phyloP scores from a whole-genome alignment of 2,329 filamentous ascomycete species.

The Camillea tinctor region DNA sequence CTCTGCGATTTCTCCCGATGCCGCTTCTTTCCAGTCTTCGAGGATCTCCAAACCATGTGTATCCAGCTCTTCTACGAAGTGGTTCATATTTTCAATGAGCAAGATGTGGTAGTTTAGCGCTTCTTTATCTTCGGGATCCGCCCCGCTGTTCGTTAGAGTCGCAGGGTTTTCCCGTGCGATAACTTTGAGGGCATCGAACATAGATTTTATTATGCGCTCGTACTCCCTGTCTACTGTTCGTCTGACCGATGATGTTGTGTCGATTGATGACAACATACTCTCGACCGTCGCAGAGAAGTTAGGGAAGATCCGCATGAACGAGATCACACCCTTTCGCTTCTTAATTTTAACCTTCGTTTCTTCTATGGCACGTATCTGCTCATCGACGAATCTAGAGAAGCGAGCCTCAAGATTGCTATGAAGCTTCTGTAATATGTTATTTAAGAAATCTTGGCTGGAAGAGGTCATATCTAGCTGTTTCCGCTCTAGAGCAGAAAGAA shows the following conservation, averaged over 20 bases:
- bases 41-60: conserved; percentile 71
- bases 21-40: conserved; percentile 78
- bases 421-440: conserved; percentile 74
- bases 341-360: conserved; percentile 99
- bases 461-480: conserved; percentile 78
- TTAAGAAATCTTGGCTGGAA: conserved; percentile 89
- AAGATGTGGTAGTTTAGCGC: conserved; percentile 96
- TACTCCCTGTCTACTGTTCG: conserved; percentile 84
- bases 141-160: conserved; percentile 43
- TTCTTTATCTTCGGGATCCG: conserved; percentile 84
- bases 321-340: conserved; percentile 95
- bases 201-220: conserved; percentile 82
- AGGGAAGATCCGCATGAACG: conserved; percentile 92
- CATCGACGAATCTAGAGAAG: conserved; percentile 88
- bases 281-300: conserved; percentile 80
- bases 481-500: conserved; percentile 77
- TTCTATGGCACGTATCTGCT: conserved; percentile 92
- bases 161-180: conserved; percentile 74
- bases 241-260: conserved; percentile 62
- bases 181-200: conserved; percentile 96
- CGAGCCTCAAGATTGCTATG: conserved; percentile 71
- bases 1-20: conserved; percentile 74
- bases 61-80: conserved; percentile 91
- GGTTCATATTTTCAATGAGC: conserved; percentile 98
- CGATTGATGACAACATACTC: conserved; percentile 68